phyloP scores from a whole-genome alignment of 225 moss, liverwort and hornwort genomes.

The Pseudisothecium myosuroides region DNA sequence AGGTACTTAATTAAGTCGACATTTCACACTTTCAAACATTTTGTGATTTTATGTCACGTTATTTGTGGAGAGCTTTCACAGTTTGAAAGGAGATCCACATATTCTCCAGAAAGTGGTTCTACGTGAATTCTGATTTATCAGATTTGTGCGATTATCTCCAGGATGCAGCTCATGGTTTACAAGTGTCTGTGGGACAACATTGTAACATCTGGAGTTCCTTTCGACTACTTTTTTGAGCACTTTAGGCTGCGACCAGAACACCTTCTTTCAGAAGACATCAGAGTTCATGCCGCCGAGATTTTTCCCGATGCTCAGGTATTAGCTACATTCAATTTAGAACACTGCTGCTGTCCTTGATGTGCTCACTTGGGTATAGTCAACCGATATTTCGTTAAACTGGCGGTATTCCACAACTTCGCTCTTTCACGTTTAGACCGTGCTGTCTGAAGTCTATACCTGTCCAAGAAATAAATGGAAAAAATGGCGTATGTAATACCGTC shows the following conservation, averaged over 20 bases:
- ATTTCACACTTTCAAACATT: no score
- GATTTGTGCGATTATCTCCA: conserved; percentile 6
- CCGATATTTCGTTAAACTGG: no score
- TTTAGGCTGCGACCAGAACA: conserved; percentile 67
- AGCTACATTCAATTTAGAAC: neutral
- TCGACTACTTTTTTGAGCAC: conserved; percentile 56
- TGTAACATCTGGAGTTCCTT: conserved; percentile 53
- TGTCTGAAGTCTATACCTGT: no score
- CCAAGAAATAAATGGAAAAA: no score
- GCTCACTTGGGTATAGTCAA: neutral
- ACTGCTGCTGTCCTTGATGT: neutral
- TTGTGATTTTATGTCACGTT: neutral
- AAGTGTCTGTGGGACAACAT: conserved; percentile 85
- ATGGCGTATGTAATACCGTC: no score
- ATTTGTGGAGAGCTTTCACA: neutral
- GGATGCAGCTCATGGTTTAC: conserved; percentile 97
- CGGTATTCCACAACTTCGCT: no score
- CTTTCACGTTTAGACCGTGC: no score
- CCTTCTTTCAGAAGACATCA: conserved; percentile 64
- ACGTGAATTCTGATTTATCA: neutral
- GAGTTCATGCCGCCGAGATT: conserved; percentile 47
- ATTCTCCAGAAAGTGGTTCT: no score
- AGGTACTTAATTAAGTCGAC: conserved; percentile 22
- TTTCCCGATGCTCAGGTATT: conserved; percentile 48
- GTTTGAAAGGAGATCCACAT: no score